Percentiles rank a stretch among this genome's conserved stretches.
Evolutionary conservation across 1,284 basidiomycete genomes (phyloP).

Genomic region (Fistulinella cinereoalba): DNA sequence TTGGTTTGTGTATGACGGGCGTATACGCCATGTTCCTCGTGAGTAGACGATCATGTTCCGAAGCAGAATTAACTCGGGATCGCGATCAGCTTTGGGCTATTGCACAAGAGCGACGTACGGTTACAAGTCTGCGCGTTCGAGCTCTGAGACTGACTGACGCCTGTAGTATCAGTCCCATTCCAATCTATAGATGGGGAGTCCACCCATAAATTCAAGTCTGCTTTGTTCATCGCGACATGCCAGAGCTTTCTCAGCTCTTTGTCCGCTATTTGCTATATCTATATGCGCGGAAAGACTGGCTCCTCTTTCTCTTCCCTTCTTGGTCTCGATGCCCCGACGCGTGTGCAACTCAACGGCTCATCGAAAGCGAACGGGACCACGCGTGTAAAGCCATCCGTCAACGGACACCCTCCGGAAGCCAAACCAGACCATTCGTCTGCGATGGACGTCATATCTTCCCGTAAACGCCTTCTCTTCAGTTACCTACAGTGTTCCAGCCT

Average conservation of each 20-base stretch:
- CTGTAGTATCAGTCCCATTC: conserved; percentile 80
- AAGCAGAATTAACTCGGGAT: conserved; percentile 2
- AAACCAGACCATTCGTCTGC: conserved; percentile 38
- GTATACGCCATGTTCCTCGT: conserved; percentile 81
- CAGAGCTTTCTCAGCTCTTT: conserved; percentile 82
- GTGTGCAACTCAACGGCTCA: conserved; percentile 28
- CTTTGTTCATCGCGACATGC: conserved; percentile 83
- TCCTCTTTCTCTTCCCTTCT: conserved; percentile 54
- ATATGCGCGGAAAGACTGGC: conserved; percentile 56
- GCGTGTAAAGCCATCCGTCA: conserved; percentile 25
- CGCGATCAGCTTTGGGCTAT: conserved; percentile 71
- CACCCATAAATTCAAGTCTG: conserved; percentile 81
- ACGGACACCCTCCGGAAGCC: conserved; percentile 27
- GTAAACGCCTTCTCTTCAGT: conserved; percentile 58
- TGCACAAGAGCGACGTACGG: conserved; percentile 84
- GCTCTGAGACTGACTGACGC: conserved; percentile 7
- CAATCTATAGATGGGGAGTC: conserved; percentile 59
- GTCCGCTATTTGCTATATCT: conserved; percentile 79
- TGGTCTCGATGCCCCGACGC: conserved; percentile 44
- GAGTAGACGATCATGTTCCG: conserved; percentile 26
- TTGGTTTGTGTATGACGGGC: conserved; percentile 62
- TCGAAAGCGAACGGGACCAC: conserved; percentile 18
- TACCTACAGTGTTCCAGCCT: conserved; percentile 86
- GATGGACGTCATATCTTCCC: conserved; percentile 38
- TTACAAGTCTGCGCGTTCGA: conserved; percentile 7